phyloP scores from a whole-genome alignment of 2,329 filamentous ascomycete genomes.

The Scolecobasidium constrictum region DNA sequence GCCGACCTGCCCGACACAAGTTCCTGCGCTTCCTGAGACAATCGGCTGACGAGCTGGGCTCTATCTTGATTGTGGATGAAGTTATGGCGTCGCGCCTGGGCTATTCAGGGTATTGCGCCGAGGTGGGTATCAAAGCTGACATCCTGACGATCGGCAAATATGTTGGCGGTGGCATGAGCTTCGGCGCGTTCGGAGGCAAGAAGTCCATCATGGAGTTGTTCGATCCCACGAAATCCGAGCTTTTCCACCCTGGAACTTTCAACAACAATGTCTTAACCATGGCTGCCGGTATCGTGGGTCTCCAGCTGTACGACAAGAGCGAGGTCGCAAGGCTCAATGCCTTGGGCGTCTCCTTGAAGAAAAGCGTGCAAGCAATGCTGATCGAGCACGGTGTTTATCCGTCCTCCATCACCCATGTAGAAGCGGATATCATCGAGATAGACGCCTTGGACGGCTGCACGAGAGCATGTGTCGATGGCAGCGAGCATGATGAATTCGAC shows the following conservation, averaged over 20 bases:
- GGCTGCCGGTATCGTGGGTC: conserved; percentile 35
- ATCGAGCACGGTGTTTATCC: neutral
- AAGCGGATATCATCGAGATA: neutral
- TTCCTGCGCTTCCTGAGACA: conserved; percentile 44
- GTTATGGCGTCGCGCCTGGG: conserved; percentile 56
- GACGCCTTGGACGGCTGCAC: neutral
- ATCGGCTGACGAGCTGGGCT: conserved; percentile 37
- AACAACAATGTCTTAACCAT: conserved; percentile 58
- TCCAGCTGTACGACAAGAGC: neutral
- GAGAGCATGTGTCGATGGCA: too few relatives aligned
- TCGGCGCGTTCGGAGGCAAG: conserved; percentile 56
- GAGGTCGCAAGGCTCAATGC: neutral
- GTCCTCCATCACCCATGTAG: neutral
- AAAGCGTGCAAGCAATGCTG: neutral
- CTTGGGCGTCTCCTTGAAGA: neutral
- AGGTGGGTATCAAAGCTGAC: conserved; percentile 42
- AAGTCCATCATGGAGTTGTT: conserved; percentile 48
- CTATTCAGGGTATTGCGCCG: conserved; percentile 37
- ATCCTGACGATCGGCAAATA: conserved; percentile 57
- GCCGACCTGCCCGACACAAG: conserved; percentile 36
- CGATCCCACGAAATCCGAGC: conserved; percentile 34
- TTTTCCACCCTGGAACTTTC: conserved; percentile 53
- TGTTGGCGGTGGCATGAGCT: conserved; percentile 54
- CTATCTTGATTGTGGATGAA: conserved; percentile 58
- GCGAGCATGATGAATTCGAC: neutral